Percentiles rank a stretch among this genome's conserved stretches.
phyloP scores from a whole-genome alignment of 345 rosid species.

The Lumnitzera littorea region DNA sequence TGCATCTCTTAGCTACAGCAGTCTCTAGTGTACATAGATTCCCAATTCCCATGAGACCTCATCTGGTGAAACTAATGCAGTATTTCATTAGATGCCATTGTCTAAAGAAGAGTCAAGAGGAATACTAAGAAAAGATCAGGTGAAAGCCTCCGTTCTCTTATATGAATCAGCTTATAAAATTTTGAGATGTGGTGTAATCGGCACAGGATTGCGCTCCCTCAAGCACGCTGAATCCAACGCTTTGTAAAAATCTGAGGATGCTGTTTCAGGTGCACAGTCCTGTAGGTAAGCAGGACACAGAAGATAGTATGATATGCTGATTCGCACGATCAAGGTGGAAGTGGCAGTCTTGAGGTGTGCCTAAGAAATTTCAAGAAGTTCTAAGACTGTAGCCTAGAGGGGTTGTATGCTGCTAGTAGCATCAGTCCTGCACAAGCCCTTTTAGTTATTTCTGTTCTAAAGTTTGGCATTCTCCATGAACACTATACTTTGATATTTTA shows the following conservation, averaged over 20 bases:
- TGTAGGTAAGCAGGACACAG: conserved; percentile 54
- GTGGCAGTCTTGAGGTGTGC: conserved; percentile 79
- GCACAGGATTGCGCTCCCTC: conserved; percentile 38
- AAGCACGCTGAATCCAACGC: conserved; percentile 36
- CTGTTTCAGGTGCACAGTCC: conserved; percentile 85
- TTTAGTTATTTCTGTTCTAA: too few species aligned
- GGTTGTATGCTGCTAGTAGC: too few species aligned
- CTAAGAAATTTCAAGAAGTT: not conserved
- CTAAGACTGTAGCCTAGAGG: not conserved
- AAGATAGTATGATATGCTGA: conserved; percentile 82
- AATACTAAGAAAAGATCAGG: conserved; percentile 10
- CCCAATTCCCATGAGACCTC: too few species aligned
- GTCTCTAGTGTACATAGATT: too few species aligned
- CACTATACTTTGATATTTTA: too few species aligned
- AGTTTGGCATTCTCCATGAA: too few species aligned
- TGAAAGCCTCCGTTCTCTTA: conserved; percentile 12
- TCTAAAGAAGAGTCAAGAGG: too few species aligned
- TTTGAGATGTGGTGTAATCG: conserved; percentile 38
- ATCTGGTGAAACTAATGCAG: too few species aligned
- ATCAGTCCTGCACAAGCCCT: too few species aligned
- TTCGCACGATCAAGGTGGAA: conserved; percentile 70
- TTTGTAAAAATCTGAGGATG: conserved; percentile 65
- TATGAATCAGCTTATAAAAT: conserved; percentile 35
- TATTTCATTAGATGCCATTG: too few species aligned
- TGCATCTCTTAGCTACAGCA: too few species aligned